Evolutionary conservation across 345 rosid genomes (phyloP).

Genomic region (Populus pruinosa): DNA sequence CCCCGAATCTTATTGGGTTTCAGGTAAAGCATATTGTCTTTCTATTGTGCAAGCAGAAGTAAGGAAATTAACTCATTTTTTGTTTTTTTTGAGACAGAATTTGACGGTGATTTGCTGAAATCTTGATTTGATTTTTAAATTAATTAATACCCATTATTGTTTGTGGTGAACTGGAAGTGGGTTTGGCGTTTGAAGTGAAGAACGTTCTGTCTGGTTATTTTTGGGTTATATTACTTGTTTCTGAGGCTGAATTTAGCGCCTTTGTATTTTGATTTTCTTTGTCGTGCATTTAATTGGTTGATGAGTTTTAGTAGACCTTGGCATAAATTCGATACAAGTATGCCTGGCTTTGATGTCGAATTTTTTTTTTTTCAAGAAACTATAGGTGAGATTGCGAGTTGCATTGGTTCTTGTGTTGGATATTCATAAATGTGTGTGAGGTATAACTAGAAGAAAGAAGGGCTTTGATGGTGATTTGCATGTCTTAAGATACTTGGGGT

Average conservation of each 20-base stretch:
- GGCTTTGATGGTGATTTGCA: neutral
- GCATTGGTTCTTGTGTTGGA: constrained; percentile 6
- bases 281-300: neutral
- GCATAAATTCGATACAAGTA: neutral
- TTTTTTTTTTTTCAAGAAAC: neutral
- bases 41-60: neutral
- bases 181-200: constrained; percentile 14
- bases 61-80: neutral
- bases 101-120: neutral
- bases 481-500: neutral
- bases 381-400: constrained; percentile 3
- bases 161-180: constrained; percentile 18
- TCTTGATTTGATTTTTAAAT: constrained; percentile 6
- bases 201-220: constrained; percentile 8
- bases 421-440: neutral
- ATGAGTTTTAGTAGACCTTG: neutral
- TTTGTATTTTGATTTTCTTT: constrained; percentile 2
- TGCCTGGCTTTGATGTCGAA: constrained; percentile 6
- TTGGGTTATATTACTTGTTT: neutral
- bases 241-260: constrained; percentile 14
- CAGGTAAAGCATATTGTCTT: constrained; percentile 28
- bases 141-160: constrained; percentile 8
- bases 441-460: neutral
- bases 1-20: constrained; percentile 20
- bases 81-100: neutral